phyloP scores from a whole-genome alignment of 345 rosid genomes.

The Nephelium lappaceum region DNA sequence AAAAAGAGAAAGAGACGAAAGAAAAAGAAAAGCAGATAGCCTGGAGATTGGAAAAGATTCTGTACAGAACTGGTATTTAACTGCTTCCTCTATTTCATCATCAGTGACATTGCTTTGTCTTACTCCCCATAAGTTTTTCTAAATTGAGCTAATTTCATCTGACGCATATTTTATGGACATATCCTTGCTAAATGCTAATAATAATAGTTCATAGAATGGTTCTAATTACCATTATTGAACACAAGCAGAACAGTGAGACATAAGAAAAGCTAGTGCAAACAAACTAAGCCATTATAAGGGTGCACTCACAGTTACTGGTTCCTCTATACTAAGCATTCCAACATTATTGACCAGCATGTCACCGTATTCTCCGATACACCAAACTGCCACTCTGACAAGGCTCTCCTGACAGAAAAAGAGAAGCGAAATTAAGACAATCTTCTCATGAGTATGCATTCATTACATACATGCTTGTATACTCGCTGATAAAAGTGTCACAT shows the following conservation, averaged over 20 bases:
- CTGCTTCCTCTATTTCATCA: not conserved
- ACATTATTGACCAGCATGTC: slow-evolving; percentile 86
- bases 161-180: slow-evolving; percentile 1
- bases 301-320: slow-evolving; percentile 80
- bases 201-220: slow-evolving; percentile 7
- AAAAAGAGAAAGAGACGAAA: not conserved
- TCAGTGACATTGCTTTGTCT: not conserved
- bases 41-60: not conserved
- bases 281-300: slow-evolving; percentile 23
- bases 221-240: slow-evolving; percentile 2
- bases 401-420: slow-evolving; percentile 62
- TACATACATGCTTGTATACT: slow-evolving; percentile 21
- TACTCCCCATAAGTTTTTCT: not conserved
- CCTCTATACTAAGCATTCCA: slow-evolving; percentile 88
- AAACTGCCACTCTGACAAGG: slow-evolving; percentile 93
- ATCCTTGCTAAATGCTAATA: slow-evolving; percentile 9
- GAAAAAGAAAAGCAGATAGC: slow-evolving; percentile 3
- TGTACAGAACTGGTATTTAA: not conserved
- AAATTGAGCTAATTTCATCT: not conserved
- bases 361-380: slow-evolving; percentile 99
- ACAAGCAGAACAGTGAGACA: slow-evolving; percentile 4
- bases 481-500: slow-evolving; percentile 25
- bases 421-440: slow-evolving; percentile 17
- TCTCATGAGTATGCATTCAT: slow-evolving; percentile 13
- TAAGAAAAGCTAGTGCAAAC: slow-evolving; percentile 15